Conservation (phyloP, 208 protist genomes). For the Herpetomonas tarakana region DNA sequence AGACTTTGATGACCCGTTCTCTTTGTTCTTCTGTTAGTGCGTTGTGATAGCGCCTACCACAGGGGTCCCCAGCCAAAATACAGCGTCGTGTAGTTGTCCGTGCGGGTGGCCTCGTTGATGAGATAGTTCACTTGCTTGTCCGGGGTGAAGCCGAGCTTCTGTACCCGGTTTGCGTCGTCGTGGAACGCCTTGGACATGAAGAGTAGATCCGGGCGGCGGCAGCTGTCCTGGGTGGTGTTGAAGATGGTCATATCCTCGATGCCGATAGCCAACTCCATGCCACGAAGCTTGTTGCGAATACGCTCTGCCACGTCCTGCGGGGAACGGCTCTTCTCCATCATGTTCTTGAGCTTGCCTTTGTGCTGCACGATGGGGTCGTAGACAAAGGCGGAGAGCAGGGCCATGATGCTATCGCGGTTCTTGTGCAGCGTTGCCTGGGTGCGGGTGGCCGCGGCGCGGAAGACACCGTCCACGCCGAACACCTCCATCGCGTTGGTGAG, state of each 20-base stretch:
- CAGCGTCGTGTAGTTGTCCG: conserved; percentile 87
- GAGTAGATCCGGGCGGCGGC: conserved; percentile 73
- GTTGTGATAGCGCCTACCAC: conserved; percentile 39
- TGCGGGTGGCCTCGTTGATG: conserved; percentile 81
- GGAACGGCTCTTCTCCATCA: conserved; percentile 84
- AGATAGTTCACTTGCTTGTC: conserved; percentile 84
- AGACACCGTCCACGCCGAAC: conserved; percentile 98
- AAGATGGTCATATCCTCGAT: conserved; percentile 61
- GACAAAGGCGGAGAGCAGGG: conserved; percentile 99
- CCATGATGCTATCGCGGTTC: conserved; percentile 99
- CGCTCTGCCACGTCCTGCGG: conserved; percentile 94
- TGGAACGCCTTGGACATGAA: conserved; percentile 90
- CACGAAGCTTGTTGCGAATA: conserved; percentile 98
- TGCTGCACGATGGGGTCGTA: conserved; percentile 99
- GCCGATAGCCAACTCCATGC: conserved; percentile 94
- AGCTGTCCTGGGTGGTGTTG: conserved; percentile 77
- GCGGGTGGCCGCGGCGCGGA: conserved; percentile 95
- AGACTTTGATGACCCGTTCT: background rate
- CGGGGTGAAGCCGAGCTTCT: conserved; percentile 45
- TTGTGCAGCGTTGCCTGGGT: conserved; percentile 96
- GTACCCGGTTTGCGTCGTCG: conserved; percentile 51
- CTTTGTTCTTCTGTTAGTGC: conserved; percentile 3
- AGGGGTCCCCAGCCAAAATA: conserved; percentile 93
- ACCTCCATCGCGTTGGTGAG: conserved; percentile 99
- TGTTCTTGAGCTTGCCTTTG: conserved; percentile 98